A percentile compares a stretch with the other conserved stretches of the same genome.
Evolutionary conservation across 1,284 basidiomycete genomes (phyloP).

Genomic region (Dichomitus squalens): DNA sequence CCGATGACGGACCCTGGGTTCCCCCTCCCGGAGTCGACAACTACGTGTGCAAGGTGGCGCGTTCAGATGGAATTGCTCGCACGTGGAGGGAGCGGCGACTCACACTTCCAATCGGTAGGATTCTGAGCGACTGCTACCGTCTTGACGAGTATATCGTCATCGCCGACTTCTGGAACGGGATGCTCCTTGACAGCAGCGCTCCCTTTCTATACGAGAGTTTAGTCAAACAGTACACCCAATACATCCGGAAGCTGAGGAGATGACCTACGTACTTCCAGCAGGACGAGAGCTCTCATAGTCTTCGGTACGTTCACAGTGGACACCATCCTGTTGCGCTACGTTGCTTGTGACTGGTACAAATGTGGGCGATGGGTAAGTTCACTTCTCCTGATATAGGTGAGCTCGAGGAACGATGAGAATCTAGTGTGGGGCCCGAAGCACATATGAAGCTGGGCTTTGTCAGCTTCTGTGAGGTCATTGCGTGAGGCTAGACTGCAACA

Average conservation of each 20-base stretch:
- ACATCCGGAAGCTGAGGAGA: too few relatives aligned
- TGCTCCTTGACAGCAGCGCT: conserved; percentile 20
- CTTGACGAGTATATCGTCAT: conserved; percentile 31
- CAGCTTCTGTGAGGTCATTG: too few relatives aligned
- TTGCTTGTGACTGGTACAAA: background rate
- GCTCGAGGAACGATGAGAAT: too few relatives aligned
- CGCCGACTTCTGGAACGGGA: conserved; percentile 26
- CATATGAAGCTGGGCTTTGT: too few relatives aligned
- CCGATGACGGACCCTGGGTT: conserved; percentile 28
- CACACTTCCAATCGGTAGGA: conserved; percentile 33
- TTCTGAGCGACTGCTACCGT: conserved; percentile 31
- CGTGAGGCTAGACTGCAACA: too few relatives aligned
- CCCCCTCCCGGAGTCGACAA: conserved; percentile 13
- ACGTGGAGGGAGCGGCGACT: background rate
- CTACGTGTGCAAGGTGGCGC: background rate
- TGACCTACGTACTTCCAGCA: conserved; percentile 10
- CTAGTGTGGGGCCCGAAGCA: too few relatives aligned
- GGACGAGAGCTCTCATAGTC: conserved; percentile 22
- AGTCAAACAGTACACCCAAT: too few relatives aligned
- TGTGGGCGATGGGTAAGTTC: too few relatives aligned
- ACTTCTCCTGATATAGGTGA: too few relatives aligned
- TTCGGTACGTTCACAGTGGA: conserved; percentile 1
- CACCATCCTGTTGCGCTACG: background rate
- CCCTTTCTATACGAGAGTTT: background rate
- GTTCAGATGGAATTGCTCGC: background rate